phyloP scores from a whole-genome alignment of 2,329 filamentous ascomycete species.

The Didymella sp. region DNA sequence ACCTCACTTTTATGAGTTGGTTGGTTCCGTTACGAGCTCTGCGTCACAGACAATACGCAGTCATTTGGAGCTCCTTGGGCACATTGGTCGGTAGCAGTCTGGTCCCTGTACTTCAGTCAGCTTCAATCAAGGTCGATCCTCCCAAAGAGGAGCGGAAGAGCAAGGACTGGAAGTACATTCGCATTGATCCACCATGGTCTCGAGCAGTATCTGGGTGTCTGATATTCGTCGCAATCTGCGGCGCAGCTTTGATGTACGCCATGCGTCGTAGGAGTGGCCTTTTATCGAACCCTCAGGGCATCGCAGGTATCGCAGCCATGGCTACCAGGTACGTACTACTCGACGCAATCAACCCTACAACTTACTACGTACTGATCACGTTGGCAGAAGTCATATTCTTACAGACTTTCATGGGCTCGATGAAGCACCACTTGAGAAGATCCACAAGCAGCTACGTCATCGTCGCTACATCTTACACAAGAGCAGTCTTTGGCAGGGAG shows the following conservation, averaged over 20 bases:
- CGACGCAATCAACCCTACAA: not conserved
- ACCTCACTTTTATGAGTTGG: constrained; percentile 72
- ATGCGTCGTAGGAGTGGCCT: constrained; percentile 71
- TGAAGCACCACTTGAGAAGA: constrained; percentile 68
- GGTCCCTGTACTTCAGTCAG: constrained; percentile 72
- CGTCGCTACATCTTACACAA: constrained; percentile 74
- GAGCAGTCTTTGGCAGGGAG: constrained; percentile 72
- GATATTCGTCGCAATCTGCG: constrained; percentile 64
- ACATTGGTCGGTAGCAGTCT: constrained; percentile 71
- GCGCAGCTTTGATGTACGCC: constrained; percentile 65
- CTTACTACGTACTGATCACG: too few relatives aligned
- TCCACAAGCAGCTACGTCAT: constrained; percentile 71
- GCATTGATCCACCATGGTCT: constrained; percentile 66
- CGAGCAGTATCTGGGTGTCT: constrained; percentile 66
- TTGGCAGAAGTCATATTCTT: constrained; percentile 67
- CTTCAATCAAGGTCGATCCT: constrained; percentile 65
- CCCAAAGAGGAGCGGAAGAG: constrained; percentile 57
- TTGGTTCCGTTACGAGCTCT: constrained; percentile 69
- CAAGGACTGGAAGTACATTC: constrained; percentile 60
- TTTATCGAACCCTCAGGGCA: constrained; percentile 72
- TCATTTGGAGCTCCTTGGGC: constrained; percentile 69
- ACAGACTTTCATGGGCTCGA: constrained; percentile 78
- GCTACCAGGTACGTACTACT: constrained; percentile 58
- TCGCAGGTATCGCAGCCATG: constrained; percentile 77
- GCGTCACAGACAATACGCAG: constrained; percentile 69